A percentile compares a stretch with the other conserved stretches of the same genome.
Evolutionary conservation across 2,329 filamentous ascomycete genomes (phyloP).

Genomic region (Aspergillus ochraceus): DNA sequence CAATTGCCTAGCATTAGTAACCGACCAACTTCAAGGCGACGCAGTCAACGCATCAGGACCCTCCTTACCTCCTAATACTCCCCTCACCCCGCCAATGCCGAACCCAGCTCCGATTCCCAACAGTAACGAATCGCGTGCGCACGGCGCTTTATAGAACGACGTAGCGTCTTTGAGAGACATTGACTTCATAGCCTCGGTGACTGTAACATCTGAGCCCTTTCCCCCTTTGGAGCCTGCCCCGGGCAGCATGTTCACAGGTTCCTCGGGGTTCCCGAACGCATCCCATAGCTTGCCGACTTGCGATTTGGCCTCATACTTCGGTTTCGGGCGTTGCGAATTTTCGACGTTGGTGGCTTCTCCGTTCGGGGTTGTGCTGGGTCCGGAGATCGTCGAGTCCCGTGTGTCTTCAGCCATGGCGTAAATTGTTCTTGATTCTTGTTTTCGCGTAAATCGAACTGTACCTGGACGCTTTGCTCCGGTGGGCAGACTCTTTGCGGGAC

Average conservation of each 20-base stretch:
- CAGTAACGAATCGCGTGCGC: conserved; percentile 78
- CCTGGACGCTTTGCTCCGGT: no score
- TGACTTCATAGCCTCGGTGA: conserved; percentile 42
- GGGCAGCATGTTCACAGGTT: conserved; percentile 56
- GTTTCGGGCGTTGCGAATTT: conserved; percentile 28
- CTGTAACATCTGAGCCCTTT: conserved; percentile 35
- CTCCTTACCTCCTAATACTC: conserved; percentile 68
- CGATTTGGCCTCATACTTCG: conserved; percentile 46
- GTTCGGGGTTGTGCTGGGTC: conserved; percentile 9
- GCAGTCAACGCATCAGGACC: background rate
- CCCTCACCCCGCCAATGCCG: conserved; percentile 70
- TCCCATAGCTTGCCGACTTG: conserved; percentile 51
- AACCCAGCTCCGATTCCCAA: conserved; percentile 81
- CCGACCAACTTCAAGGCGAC: background rate
- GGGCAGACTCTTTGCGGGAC: conserved; percentile 10
- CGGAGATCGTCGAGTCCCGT: conserved; percentile 25
- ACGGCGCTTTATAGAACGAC: conserved; percentile 75
- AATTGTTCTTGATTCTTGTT: background rate
- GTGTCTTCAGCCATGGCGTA: conserved; percentile 42
- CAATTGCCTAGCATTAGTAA: background rate
- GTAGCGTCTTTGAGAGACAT: conserved; percentile 54
- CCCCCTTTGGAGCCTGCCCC: conserved; percentile 57
- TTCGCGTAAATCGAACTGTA: no score
- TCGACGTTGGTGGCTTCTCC: conserved; percentile 20
- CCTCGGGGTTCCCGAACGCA: conserved; percentile 47